Evolutionary conservation across 768 basidiomycete species (phyloP).

Genomic region (Epithele typhae): DNA sequence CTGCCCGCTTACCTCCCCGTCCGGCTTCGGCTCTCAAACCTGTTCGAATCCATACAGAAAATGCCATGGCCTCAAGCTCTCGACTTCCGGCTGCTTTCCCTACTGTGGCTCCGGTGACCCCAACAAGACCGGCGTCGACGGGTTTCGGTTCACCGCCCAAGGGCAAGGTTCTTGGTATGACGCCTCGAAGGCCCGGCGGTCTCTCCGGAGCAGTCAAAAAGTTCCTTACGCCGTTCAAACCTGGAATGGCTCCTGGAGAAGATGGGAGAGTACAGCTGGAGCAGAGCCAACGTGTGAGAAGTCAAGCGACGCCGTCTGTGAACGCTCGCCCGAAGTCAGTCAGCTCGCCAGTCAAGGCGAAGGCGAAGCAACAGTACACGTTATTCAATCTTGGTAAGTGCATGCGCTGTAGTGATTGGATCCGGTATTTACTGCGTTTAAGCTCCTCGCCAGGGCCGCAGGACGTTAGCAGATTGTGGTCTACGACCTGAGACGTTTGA

Average conservation of each 20-base stretch:
- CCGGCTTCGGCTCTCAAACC: slow-evolving; percentile 21
- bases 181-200: slow-evolving; percentile 16
- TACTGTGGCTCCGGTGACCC: not conserved
- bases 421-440: not conserved
- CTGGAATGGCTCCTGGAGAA: slow-evolving; percentile 26
- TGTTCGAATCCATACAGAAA: not conserved
- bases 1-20: too few species aligned
- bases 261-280: slow-evolving; percentile 18
- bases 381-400: slow-evolving; percentile 20
- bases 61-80: slow-evolving; percentile 4
- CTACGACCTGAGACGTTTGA: slow-evolving; percentile 19
- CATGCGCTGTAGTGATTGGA: not conserved
- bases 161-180: slow-evolving; percentile 23
- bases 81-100: slow-evolving; percentile 11
- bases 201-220: slow-evolving; percentile 11
- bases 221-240: slow-evolving; percentile 30
- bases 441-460: slow-evolving; percentile 13
- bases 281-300: not conserved
- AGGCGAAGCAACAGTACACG: slow-evolving; percentile 14
- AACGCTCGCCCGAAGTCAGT: too few species aligned
- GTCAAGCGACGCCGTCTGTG: not conserved
- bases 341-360: too few species aligned
- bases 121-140: not conserved
- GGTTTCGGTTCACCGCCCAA: slow-evolving; percentile 6
- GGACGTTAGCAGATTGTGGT: slow-evolving; percentile 17